Base-by-base conservation (phyloP, 306 rosid species). In the Medicago truncatula region DNA sequence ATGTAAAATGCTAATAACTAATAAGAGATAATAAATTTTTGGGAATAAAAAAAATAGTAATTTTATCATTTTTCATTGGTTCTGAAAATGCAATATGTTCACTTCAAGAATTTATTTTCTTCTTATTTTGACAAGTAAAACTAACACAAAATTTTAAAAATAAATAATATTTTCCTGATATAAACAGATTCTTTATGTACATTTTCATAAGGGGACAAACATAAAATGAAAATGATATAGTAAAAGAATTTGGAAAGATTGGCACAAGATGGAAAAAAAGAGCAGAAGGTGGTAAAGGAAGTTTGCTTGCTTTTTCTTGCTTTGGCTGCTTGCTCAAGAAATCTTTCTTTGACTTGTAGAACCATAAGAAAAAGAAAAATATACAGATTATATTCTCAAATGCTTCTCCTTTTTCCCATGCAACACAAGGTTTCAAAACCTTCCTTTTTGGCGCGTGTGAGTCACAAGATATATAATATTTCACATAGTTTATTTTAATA, bases 311-410 rank as follows among this genome's bases (percentile, higher is more conserved):
- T 79, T 92, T 92, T 88, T 88, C 89, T 76, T 74, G n/a, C 78
- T 87, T 87, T 88, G 89, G 88, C 87, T 68, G 80, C 77, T 88
- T 92, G 76, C 89, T 69, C 90, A 84, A 92, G 87, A 90, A 90
- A 90, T 88, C 91, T 86, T 88, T 85, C 87, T 88, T 92, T 90
- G 94, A 92, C 97, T 92, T 87, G 52, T 76, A 65, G 77, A 85
- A 65, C 87, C 84, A 85, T 71, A 65, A 28, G 46, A 52, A 62
- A 76, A 43, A 57, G 59, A 68, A 44, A 65, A 64, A 67, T 68
- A 67, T 68, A 67, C 43, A 21, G 69, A 81, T 83, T 41, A 73
- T 80, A 75, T 87, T 84, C 89, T 73, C 76, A 40, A 53, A 81
- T 86, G 53, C 73, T 75, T 73, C 65, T 67, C 50, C 80, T 74